These are phyloP conservation scores for Sanguinoderma infundibulare DNA, from an alignment of 1,284 basidiomycete genomes.

Conservation along the genomic window DNA sequence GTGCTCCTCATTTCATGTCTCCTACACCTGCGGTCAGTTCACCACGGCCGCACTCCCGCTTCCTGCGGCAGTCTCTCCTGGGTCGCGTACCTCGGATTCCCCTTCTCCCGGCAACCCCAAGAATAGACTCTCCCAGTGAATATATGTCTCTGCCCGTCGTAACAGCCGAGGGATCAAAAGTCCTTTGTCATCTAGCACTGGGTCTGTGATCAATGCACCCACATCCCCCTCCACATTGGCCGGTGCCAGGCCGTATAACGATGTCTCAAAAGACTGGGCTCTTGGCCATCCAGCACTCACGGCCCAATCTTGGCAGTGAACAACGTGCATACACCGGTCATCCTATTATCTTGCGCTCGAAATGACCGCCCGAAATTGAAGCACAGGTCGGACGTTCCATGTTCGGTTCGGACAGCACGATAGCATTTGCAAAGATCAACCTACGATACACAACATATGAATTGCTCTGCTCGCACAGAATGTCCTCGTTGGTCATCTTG, in stretches of 20 bases:
- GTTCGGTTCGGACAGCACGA: too few relatives aligned
- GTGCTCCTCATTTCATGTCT: conserved; percentile 9
- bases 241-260: too few relatives aligned
- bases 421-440: too few relatives aligned
- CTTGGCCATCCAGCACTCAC: too few relatives aligned
- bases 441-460: conserved; percentile 23
- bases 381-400: too few relatives aligned
- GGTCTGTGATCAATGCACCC: too few relatives aligned
- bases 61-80: background rate
- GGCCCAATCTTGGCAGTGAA: too few relatives aligned
- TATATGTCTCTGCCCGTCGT: background rate
- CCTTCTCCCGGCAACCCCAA: background rate
- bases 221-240: too few relatives aligned
- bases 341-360: too few relatives aligned
- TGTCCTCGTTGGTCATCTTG: conserved; percentile 42
- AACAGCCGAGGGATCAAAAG: background rate
- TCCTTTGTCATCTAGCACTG: background rate
- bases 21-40: background rate
- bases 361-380: too few relatives aligned
- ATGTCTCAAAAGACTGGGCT: too few relatives aligned
- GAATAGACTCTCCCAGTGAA: background rate
- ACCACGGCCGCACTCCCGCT: background rate
- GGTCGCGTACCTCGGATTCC: background rate
- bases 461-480: conserved; percentile 63
- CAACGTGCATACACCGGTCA: too few relatives aligned